Base-by-base conservation (phyloP, 305 asterid genomes). In the Fraxinus paxiana region DNA sequence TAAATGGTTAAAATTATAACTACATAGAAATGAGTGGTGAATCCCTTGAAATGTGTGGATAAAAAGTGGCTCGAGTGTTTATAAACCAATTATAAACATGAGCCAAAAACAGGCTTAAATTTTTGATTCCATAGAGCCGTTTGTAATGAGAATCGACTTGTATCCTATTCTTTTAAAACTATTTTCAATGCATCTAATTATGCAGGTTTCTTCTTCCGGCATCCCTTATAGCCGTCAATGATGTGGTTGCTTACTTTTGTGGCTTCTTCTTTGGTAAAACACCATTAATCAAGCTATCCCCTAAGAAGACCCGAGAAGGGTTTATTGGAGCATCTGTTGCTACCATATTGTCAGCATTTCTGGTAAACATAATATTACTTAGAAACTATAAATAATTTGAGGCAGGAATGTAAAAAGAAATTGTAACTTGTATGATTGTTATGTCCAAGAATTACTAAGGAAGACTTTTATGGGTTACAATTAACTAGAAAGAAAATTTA, bases 231-330 rank as follows among this genome's bases (percentile, higher is more conserved):
- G 97, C 92, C 79, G 87, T 90, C 88, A 95, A 93, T 54, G 98
- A 95, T 31, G 91, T 91, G 22, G 92, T 95, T 78, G 98, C 98
- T 35, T 95, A 95, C 82, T 61, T 95, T 59, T 93, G 93, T 67
- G 98, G 98, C 24, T 95, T 95, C 89, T 95, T 93, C 87, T 93
- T 93, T 59, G 98, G 98, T 70, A 92, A 85, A 88, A 95, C 98
- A 22, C 98, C 98, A 67, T 84, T 95, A 78, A 95, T 93, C 91
- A 91, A 95, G 86, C 89, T 95, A 82, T 93, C 98, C 37, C 98
- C 98, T 0, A 95, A 93, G 88, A 95, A 93, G 85, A 95, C 98
- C 24, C 89, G 98, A 97, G 98, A 95, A 86, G 98, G 98, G 76
- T 95, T 92, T 78, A 90, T 95, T 61, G 98, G 98, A 86, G 98